Conservation (phyloP, 345 rosid genomes). For the Physaria fendleri region DNA sequence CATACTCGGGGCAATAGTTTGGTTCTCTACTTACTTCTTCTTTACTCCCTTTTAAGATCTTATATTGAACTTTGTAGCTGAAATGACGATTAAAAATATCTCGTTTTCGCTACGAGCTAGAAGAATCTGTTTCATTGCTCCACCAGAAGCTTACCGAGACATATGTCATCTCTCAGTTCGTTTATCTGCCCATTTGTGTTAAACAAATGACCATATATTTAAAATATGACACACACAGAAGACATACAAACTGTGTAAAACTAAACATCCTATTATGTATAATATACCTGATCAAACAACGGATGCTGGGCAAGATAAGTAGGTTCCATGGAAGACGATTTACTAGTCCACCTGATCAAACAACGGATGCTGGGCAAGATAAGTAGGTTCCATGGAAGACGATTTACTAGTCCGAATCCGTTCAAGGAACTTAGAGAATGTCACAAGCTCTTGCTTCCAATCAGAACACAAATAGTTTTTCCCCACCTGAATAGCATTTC, state of each 20-base stretch:
- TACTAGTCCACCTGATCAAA: constrained; percentile 56
- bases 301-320: constrained; percentile 97
- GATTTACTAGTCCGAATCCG: constrained; percentile 49
- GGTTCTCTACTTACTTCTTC: constrained; percentile 1
- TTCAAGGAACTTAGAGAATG: constrained; percentile 84
- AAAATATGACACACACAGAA: constrained; percentile 1
- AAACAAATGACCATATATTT: constrained; percentile 11
- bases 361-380: constrained; percentile 94
- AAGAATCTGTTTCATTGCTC: constrained; percentile 39
- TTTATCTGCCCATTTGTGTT: constrained; percentile 50
- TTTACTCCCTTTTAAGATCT: not conserved
- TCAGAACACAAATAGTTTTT: constrained; percentile 81
- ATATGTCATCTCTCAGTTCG: constrained; percentile 76
- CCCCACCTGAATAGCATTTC: constrained; percentile 75
- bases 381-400: constrained; percentile 49
- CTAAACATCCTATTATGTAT: not conserved
- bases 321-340: constrained; percentile 37
- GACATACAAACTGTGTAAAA: not conserved
- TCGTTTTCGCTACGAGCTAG: constrained; percentile 15
- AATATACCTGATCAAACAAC: constrained; percentile 77
- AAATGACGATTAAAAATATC: not conserved
- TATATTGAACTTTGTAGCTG: not conserved
- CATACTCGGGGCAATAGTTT: constrained; percentile 12
- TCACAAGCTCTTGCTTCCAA: constrained; percentile 98
- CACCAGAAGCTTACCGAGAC: constrained; percentile 98